Base-by-base conservation (phyloP, 306 rosid species). In the Castanopsis chinensis region DNA sequence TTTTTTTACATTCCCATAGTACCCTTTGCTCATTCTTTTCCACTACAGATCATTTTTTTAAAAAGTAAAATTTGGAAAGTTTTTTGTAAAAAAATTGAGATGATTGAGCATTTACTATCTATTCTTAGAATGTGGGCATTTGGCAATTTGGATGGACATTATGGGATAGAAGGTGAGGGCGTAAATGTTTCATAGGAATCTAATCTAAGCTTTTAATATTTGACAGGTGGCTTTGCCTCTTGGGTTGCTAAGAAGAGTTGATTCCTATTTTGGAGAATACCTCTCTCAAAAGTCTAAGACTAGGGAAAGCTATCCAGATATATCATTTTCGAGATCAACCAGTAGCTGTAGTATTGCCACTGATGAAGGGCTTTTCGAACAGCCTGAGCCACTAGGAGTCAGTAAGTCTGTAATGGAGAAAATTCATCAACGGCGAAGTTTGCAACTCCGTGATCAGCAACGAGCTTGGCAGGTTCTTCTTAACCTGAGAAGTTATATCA, bases 311-410 rank as follows among this genome's bases (percentile, higher is more conserved):
- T 82, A 84, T 87, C 78, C 87, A 28, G 89, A 87, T 84, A 54
- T 59, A 33, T 85, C 91, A 18, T 77, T 85, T 78, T 86, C 89
- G 28, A 90, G 92, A 87, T 87, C 98, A 58, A 93, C 87, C 79
- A 91, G 96, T 85, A 77, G 83, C 69, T 88, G 90, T 76, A 90
- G 94, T 80, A 68, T 86, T 79, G 91, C 87, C 69, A 86, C 91
- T 10, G 98, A 95, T 74, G 99, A 93, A 80, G 97, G 97, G 75
- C 85, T 91, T 75, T 93, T 93, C 85, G 97, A 93, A 86, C 97
- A 85, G 43, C 93, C 94, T 75, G 99, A 90, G 79, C 91, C 82
- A 11, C 80, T 85, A 69, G 83, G 88, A 64, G 88, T 97, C 10
- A 87, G 85, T 88, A 91, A 86, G 85, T 83, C 77, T 76, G 81